Conservation (phyloP, 2,329 filamentous ascomycete species). For the Xylariaceae sp. region DNA sequence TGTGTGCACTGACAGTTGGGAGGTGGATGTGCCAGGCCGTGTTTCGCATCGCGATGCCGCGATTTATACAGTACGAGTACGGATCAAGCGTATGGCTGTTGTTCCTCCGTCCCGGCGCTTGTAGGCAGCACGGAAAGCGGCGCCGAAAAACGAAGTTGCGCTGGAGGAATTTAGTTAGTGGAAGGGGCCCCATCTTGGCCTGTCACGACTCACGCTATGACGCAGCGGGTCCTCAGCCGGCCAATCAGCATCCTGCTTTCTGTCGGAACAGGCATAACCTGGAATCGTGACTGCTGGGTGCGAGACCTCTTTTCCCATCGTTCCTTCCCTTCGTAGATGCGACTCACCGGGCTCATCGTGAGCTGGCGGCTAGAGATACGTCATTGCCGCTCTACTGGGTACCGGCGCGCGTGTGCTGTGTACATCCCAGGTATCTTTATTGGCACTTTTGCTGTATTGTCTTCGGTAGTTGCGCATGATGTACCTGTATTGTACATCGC, state of each 20-base stretch:
- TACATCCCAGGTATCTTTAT: too few relatives aligned
- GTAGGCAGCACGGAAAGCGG: neutral
- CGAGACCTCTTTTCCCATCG: neutral
- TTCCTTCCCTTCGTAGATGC: neutral
- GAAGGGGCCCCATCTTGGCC: neutral
- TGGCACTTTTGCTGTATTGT: too few relatives aligned
- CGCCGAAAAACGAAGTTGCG: neutral
- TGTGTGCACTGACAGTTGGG: too few relatives aligned
- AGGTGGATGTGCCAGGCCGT: neutral
- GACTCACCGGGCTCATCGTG: neutral
- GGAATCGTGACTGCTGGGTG: neutral
- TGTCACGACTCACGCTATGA: constrained; percentile 10
- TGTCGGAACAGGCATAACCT: constrained; percentile 24
- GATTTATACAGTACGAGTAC: too few relatives aligned
- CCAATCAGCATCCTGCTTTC: constrained; percentile 24
- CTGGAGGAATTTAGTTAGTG: neutral
- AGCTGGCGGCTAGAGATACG: neutral
- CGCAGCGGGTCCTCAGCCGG: constrained; percentile 1
- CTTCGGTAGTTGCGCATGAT: too few relatives aligned
- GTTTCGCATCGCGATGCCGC: constrained; percentile 6
- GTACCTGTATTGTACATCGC: neutral
- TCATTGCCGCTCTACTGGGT: neutral
- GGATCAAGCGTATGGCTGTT: constrained; percentile 1
- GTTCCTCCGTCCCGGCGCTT: constrained; percentile 6
- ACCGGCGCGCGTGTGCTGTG: too few relatives aligned